Evolutionary conservation across 2,329 filamentous ascomycete species (phyloP).

Genomic region (Xylariaceae sp.): DNA sequence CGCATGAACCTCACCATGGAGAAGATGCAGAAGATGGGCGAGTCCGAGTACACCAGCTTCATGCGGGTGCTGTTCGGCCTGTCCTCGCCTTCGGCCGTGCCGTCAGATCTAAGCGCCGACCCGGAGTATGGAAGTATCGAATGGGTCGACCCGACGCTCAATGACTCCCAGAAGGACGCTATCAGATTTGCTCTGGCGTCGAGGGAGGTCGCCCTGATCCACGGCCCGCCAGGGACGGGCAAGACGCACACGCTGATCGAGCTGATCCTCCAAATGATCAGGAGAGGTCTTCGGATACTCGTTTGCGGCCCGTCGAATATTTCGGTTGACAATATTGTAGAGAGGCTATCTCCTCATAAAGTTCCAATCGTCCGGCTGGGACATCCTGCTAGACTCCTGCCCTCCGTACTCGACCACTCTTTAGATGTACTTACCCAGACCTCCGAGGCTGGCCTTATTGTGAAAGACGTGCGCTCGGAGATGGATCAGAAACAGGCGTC

Average conservation of each 20-base stretch:
- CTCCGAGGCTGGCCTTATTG: conserved; percentile 81
- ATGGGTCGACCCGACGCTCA: conserved; percentile 56
- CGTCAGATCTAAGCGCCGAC: conserved; percentile 32
- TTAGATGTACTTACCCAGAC: conserved; percentile 86
- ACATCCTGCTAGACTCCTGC: conserved; percentile 83
- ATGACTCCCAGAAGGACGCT: conserved; percentile 60
- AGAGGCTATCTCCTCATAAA: conserved; percentile 77
- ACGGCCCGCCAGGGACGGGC: conserved; percentile 90
- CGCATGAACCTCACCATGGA: conserved; percentile 59
- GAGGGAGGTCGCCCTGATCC: conserved; percentile 78
- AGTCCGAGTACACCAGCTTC: conserved; percentile 51
- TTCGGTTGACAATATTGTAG: conserved; percentile 96
- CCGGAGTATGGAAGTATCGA: conserved; percentile 39
- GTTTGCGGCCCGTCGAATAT: conserved; percentile 98
- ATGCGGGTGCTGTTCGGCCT: conserved; percentile 57
- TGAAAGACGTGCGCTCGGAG: conserved; percentile 81
- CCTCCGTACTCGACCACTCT: conserved; percentile 81
- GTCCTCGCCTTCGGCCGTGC: conserved; percentile 41
- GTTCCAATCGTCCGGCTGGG: conserved; percentile 84
- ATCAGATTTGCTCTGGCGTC: conserved; percentile 78
- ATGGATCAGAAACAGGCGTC: conserved; percentile 89
- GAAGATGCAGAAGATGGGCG: conserved; percentile 48
- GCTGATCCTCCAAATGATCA: conserved; percentile 82
- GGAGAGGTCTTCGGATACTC: conserved; percentile 64
- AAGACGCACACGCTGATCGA: conserved; percentile 97